Evolutionary conservation across 2,329 filamentous ascomycete species (phyloP).

Genomic region (Decorospora gaudefroyi): DNA sequence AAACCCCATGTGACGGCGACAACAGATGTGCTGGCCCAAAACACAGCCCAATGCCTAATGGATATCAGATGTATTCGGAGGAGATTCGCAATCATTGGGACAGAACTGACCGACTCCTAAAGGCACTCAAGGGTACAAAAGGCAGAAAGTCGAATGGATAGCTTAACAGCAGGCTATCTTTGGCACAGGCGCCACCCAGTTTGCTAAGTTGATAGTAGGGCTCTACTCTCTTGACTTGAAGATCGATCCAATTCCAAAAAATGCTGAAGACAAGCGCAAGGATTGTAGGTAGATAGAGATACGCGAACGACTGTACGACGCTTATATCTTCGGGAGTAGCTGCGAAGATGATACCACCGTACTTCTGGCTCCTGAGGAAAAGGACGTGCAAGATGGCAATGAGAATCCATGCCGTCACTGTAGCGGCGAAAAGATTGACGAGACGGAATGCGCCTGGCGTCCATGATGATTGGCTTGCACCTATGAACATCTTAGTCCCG

Average conservation of each 20-base stretch:
- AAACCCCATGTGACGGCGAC: constrained; percentile 60
- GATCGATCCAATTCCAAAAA: constrained; percentile 63
- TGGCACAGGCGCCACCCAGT: constrained; percentile 49
- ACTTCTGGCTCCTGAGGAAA: constrained; percentile 45
- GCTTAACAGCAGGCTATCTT: constrained; percentile 56
- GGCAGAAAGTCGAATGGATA: constrained; percentile 60
- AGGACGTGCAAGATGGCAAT: constrained; percentile 55
- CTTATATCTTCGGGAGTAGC: constrained; percentile 48
- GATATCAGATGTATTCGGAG: constrained; percentile 5
- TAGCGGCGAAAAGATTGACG: neutral
- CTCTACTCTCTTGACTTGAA: constrained; percentile 63
- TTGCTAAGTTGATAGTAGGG: constrained; percentile 64
- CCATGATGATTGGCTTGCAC: neutral
- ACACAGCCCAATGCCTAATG: constrained; percentile 59
- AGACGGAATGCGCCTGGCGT: neutral
- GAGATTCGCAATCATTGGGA: no score
- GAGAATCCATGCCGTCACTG: constrained; percentile 30
- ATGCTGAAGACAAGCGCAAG: constrained; percentile 61
- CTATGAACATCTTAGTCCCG: neutral
- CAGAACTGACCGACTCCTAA: constrained; percentile 33
- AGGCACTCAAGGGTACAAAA: constrained; percentile 51
- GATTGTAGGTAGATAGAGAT: constrained; percentile 56
- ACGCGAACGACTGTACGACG: constrained; percentile 52
- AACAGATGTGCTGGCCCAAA: constrained; percentile 54
- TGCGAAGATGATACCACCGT: constrained; percentile 53